These are phyloP conservation scores for Boeremia lycopersici DNA, from an alignment of 2,329 filamentous ascomycete genomes.

Conservation along the genomic window DNA sequence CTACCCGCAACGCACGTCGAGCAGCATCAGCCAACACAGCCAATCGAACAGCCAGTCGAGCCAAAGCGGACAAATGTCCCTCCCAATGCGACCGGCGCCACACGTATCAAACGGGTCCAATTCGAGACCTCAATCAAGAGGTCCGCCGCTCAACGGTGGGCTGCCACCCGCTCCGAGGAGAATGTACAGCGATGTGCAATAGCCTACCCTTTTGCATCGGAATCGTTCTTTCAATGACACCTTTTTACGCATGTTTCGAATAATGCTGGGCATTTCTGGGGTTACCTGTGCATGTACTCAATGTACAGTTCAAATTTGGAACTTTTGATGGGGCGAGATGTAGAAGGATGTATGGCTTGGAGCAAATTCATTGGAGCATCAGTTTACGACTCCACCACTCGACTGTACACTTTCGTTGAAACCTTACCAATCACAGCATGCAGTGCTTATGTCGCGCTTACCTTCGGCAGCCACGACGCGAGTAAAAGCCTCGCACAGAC, in stretches of 20 bases:
- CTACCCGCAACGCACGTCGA: conserved; percentile 53
- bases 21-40: conserved; percentile 43
- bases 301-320: conserved; percentile 7
- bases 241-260: conserved; percentile 6
- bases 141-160: conserved; percentile 32
- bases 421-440: neutral
- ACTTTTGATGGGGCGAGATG: conserved; percentile 6
- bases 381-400: neutral
- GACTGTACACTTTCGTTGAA: neutral
- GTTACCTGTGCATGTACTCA: conserved; percentile 1
- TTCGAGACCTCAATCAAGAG: conserved; percentile 31
- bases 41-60: conserved; percentile 18
- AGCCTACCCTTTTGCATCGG: neutral
- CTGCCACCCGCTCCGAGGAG: conserved; percentile 38
- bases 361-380: conserved; percentile 7
- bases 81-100: conserved; percentile 55
- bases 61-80: conserved; percentile 42
- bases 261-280: conserved; percentile 6
- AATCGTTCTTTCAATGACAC: neutral
- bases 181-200: conserved; percentile 43
- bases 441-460: neutral
- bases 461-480: neutral
- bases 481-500: neutral
- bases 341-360: conserved; percentile 5
- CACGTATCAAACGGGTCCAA: conserved; percentile 36